Evolutionary conservation across 1,284 basidiomycete genomes (phyloP), one percentile per base, ranked within the genome.

Genomic region (Malassezia dermatis): DNA sequence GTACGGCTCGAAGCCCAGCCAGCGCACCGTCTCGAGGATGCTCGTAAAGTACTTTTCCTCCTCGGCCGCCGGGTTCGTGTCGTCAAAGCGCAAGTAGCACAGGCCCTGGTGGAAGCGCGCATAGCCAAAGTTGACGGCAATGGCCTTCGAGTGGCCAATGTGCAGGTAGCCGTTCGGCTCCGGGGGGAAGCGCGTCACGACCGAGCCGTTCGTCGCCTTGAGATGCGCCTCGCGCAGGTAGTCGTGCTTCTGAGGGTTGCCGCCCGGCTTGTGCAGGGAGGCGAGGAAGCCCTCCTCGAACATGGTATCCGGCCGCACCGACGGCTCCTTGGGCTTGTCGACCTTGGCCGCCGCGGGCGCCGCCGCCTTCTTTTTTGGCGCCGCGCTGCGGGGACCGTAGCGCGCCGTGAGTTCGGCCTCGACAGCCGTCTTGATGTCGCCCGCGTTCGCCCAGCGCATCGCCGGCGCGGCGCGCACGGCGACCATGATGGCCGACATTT

Each of bases 1-100:
- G 87, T 88, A 96, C 5, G 94, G 94, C 76, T 98, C 91, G 69
- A 84, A 99, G 1, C 94, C 94, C 26, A 99, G 81, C 94, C 94
- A 99, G 62, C 91, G 82, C 44, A 98, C 82, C 61, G 86, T 89
- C 77, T 96, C 91, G 67, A 98, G 78, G 52, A 98, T 96, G 59
- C 88, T 93, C 75, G 93, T 89, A 71, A 98, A 95, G 77, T 94
- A 98, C 62, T 83, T 80, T 40, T 84, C 89, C 77, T 98, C 94
- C 75, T 99, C 94, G 45, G 89, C 89, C 76, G 94, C 89, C 0
- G 94, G 94, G 76, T 99, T 99, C 34, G 94, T 99, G 76, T 99
- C 94, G 74, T 99, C 94, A 73, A 87, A 99, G 54, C 91, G 84
- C 43, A 99, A 80, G 74, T 95, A 96, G 64, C 88, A 89, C 67